Evolutionary conservation across 148 eudicot genomes (phyloP), one percentile per base, ranked within the genome.

Genomic region (Tetragonia tetragonoides): DNA sequence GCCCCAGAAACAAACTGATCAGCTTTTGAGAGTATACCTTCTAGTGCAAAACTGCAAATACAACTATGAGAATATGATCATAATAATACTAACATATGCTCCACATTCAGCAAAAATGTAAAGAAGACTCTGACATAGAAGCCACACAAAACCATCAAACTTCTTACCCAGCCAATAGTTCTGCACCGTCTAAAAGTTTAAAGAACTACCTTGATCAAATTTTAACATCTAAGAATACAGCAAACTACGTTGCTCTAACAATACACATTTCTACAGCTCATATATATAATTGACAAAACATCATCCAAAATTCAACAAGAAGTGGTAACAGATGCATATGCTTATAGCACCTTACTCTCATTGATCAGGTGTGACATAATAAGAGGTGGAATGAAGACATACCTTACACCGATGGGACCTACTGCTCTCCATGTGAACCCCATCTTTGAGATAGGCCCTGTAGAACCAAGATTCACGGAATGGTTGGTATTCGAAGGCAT

Each of bases 401-500:
- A 93, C 87, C 90, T 95, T 23, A 95, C 99, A 61, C 99, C 99
- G 28, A 95, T 95, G 99, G 97, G 99, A 39, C 99, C 99, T 8
- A 91, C 99, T 77, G 86, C 89, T 49, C 87, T 95, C 18, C 97
- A 95, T 57, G 97, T 95, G 15, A 95, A 91, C 81, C 99, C 99
- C 16, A 91, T 95, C 80, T 95, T 93, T 18, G 99, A 95, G 88
- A 91, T 89, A 72, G 99, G 97, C 16, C 97, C 99, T 0, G 87
- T 95, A 17, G 97, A 95, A 84, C 99, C 99, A 42, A 88, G 93
- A 77, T 95, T 93, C 84, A 88, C 97, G 56, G 99, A 95, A 46
- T 95, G 99, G 99, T 76, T 95, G 71, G 99, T 95, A 21, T 95
- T 95, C 70, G 99, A 95, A 83, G 99, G 99, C 51, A 95, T 95